These are phyloP conservation scores for Fusarium domesticum DNA, from an alignment of 2,329 filamentous ascomycete genomes.

Conservation along the genomic window DNA sequence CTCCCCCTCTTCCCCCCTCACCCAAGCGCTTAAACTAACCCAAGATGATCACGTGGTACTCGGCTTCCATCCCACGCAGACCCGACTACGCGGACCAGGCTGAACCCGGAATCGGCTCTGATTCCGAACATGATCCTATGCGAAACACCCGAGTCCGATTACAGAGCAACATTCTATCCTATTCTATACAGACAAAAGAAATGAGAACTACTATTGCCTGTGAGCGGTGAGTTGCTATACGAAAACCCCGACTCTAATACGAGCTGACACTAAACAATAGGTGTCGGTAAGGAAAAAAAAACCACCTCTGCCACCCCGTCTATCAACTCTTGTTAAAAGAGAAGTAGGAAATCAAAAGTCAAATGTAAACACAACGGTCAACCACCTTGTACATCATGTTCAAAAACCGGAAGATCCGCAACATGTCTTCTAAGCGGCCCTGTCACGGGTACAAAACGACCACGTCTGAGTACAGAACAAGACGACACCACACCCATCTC, in stretches of 20 bases:
- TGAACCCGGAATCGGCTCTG: slow-evolving; percentile 19
- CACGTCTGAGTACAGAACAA: background rate
- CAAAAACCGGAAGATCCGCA: slow-evolving; percentile 14
- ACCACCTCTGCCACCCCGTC: background rate
- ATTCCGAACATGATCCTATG: background rate
- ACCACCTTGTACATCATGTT: slow-evolving; percentile 23
- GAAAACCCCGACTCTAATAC: too few species aligned
- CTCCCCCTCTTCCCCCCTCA: too few species aligned
- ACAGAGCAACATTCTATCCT: too few species aligned
- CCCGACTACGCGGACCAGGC: background rate
- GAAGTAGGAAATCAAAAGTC: slow-evolving; percentile 23
- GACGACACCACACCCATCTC: background rate
- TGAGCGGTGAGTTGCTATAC: slow-evolving; percentile 16
- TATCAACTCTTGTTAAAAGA: background rate
- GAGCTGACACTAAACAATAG: background rate
- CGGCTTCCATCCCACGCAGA: too few species aligned
- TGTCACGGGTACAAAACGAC: slow-evolving; percentile 8
- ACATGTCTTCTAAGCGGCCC: slow-evolving; percentile 22
- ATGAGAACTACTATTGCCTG: slow-evolving; percentile 28
- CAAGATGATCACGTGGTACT: too few species aligned
- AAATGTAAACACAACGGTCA: slow-evolving; percentile 25
- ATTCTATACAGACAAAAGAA: slow-evolving; percentile 1
- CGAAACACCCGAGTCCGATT: too few species aligned
- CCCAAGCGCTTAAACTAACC: too few species aligned
- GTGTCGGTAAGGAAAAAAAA: slow-evolving; percentile 19